Conservation (phyloP, 2,329 filamentous ascomycete genomes). For the Aspergillus sp. region DNA sequence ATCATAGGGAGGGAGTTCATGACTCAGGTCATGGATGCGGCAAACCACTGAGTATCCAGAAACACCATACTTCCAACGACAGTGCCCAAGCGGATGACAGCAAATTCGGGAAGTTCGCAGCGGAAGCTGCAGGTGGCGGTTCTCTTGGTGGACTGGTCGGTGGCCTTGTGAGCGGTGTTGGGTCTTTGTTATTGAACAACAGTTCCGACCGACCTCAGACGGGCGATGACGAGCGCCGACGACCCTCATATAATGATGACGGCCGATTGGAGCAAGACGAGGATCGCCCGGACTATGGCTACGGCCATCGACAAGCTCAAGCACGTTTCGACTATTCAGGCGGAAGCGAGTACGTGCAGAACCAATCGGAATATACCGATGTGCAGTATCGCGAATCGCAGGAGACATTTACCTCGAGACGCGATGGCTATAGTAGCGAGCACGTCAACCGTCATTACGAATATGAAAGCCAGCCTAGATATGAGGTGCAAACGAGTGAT, state of each 20-base stretch:
- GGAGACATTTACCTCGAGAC: not conserved
- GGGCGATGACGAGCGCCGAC: not conserved
- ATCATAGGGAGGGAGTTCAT: conserved; percentile 82
- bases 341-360: not conserved
- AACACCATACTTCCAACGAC: conserved; percentile 35
- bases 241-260: not conserved
- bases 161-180: conserved; percentile 60
- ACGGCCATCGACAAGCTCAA: no score
- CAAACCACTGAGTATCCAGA: conserved; percentile 75
- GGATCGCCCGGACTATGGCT: not conserved
- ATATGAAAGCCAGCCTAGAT: conserved; percentile 11
- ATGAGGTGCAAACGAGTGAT: not conserved
- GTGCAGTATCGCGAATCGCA: not conserved
- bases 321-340: not conserved
- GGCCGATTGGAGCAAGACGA: not conserved
- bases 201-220: not conserved
- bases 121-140: conserved; percentile 63
- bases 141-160: conserved; percentile 70
- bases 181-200: conserved; percentile 63
- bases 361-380: not conserved
- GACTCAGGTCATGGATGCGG: conserved; percentile 86
- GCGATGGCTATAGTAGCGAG: not conserved
- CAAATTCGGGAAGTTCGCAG: conserved; percentile 53
- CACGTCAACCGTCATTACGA: conserved; percentile 4
- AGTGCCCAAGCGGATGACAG: conserved; percentile 14